Evolutionary conservation across 2,329 filamentous ascomycete genomes (phyloP).

Genomic region (Trichocomaceae sp.): DNA sequence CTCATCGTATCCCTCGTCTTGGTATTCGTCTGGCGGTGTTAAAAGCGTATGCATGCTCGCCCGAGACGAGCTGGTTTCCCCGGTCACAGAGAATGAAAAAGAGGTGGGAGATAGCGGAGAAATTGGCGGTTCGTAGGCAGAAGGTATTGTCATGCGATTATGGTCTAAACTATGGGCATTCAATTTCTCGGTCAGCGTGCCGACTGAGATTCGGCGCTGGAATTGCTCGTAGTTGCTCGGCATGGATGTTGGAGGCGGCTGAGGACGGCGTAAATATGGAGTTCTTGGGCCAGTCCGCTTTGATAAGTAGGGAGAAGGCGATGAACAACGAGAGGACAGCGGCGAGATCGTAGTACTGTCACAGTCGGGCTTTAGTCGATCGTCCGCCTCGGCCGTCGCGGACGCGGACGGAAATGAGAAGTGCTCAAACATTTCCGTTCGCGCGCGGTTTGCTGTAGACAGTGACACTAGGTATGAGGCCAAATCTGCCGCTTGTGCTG

Average conservation of each 20-base stretch:
- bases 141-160: conserved; percentile 17
- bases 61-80: not conserved
- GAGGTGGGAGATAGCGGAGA: conserved; percentile 19
- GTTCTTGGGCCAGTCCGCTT: conserved; percentile 26
- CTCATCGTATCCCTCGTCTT: conserved; percentile 34
- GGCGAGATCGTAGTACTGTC: conserved; percentile 35
- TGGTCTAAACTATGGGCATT: conserved; percentile 33
- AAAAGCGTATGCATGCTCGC: conserved; percentile 25
- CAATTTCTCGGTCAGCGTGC: conserved; percentile 34
- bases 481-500: too few relatives aligned
- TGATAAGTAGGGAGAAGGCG: conserved; percentile 29
- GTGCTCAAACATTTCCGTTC: conserved; percentile 34
- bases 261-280: conserved; percentile 29
- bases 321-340: conserved; percentile 37
- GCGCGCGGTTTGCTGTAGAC: not conserved
- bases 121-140: conserved; percentile 16
- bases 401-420: conserved; percentile 37
- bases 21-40: conserved; percentile 34
- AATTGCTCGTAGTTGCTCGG: conserved; percentile 35
- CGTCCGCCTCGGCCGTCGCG: conserved; percentile 27
- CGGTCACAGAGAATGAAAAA: conserved; percentile 12
- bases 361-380: conserved; percentile 30
- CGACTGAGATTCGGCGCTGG: conserved; percentile 33
- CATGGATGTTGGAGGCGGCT: conserved; percentile 36
- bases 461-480: too few relatives aligned